Evolutionary conservation across 345 rosid genomes (phyloP), one percentile per base, ranked within the genome.

Genomic region (Ceriops zippeliana): DNA sequence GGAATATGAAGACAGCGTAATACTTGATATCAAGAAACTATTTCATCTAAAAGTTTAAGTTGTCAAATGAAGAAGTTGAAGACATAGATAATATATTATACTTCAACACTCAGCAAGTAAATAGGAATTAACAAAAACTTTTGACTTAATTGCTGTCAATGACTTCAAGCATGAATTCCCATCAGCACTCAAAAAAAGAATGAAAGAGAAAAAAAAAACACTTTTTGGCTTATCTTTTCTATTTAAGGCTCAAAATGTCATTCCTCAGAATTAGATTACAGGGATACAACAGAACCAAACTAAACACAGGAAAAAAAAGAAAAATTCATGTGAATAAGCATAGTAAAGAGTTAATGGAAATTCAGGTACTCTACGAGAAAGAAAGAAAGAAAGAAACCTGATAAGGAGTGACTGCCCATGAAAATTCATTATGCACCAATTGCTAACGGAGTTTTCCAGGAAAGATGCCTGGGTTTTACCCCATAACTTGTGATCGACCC

Each of bases 321-420:
- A 63, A 28, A 53, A 52, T 47, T 47, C 56, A 62, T 27, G 13
- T 9, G 47, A 2, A 38, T 38, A 38, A 38, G 16, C 15, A 10
- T 11, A 11, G 16, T 38, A 3, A 38, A 9, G 47, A 56, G 81
- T 59, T 62, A 78, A 66, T 60, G 7, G 22, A 32, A 64, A 13
- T 15, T 30, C 26, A 37, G 58, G 32, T 52, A 47, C 35, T 62
- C 63, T 57, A 5, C 21, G 24, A 31, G 24, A 46, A 42, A 68
- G 31, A 4, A 38, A 21, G 51, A 57, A 11, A 21, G 51, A 57
- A 6, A 59, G 46, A 38, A 28, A 73, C 78, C 72, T 56, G 68
- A 8, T 5, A n/a, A 51, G 6, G 22, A 71, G 66, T 32, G 1
- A 35, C 0, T 32, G 65, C 54, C 72, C 61, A 11, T 22, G 19